Evolutionary conservation across 176 grass and related monocot genomes (phyloP).

Genomic region (Oryza officinalis): DNA sequence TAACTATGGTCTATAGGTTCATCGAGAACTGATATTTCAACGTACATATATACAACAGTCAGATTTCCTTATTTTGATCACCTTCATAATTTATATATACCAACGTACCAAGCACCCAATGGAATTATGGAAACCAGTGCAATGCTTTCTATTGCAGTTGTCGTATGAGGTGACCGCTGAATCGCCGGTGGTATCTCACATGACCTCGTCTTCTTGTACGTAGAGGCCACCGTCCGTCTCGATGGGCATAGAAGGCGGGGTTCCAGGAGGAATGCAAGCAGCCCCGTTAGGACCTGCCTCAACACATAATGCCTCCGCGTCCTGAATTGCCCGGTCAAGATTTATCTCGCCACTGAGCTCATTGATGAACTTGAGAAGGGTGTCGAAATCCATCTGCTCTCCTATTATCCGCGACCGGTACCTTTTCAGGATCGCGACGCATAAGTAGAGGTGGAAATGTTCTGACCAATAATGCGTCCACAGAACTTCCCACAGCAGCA

Average conservation of each 20-base stretch:
- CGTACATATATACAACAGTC: conserved; percentile 29
- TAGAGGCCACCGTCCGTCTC: conserved; percentile 78
- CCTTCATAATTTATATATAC: conserved; percentile 8
- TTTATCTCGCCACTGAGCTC: conserved; percentile 87
- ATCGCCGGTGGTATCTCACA: conserved; percentile 37
- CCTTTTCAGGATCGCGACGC: conserved; percentile 81
- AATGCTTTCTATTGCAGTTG: background rate
- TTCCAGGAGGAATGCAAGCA: conserved; percentile 82
- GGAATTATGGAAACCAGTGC: background rate
- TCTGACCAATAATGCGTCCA: conserved; percentile 94
- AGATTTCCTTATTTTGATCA: conserved; percentile 6
- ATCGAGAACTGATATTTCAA: background rate
- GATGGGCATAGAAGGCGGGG: conserved; percentile 78
- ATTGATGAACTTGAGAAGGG: conserved; percentile 97
- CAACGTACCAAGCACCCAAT: background rate
- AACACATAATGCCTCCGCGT: conserved; percentile 73
- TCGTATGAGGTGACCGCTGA: background rate
- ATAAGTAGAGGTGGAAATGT: conserved; percentile 97
- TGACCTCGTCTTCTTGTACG: conserved; percentile 71
- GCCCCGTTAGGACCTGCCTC: conserved; percentile 68
- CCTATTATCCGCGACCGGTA: conserved; percentile 71
- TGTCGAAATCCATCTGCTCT: conserved; percentile 96
- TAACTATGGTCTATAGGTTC: background rate
- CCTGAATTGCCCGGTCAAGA: conserved; percentile 70
- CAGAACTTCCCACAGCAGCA: conserved; percentile 90